Conservation (phyloP, 75 land plant species). For the Pseudotsuga menziesii region DNA sequence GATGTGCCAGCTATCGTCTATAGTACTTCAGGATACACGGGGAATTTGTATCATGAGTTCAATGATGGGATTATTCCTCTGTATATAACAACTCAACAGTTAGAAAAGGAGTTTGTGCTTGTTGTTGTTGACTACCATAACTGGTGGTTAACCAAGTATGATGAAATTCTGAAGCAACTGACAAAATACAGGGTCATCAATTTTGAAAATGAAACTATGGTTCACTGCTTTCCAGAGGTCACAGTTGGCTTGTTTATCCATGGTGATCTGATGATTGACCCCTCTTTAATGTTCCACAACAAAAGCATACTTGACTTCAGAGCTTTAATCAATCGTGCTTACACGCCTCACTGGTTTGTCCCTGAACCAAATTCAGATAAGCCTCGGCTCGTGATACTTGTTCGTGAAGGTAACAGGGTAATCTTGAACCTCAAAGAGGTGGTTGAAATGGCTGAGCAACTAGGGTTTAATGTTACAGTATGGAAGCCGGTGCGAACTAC, state of each 20-base stretch:
- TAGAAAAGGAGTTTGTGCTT: slow-evolving; percentile 29
- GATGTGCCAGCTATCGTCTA: slow-evolving; percentile 34
- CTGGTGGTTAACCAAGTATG: slow-evolving; percentile 43
- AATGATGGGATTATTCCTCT: slow-evolving; percentile 46
- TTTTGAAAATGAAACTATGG: slow-evolving; percentile 14
- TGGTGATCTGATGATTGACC: slow-evolving; percentile 25
- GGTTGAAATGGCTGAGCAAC: slow-evolving; percentile 12
- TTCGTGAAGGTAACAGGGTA: slow-evolving; percentile 27
- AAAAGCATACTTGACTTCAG: slow-evolving; percentile 23
- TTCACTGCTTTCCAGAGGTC: slow-evolving; percentile 39
- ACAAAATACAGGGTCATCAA: slow-evolving; percentile 20
- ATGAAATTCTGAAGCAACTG: slow-evolving; percentile 21
- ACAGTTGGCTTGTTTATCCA: slow-evolving; percentile 35
- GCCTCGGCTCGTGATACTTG: slow-evolving; percentile 29
- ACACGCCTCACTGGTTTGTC: neutral
- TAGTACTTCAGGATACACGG: slow-evolving; percentile 47
- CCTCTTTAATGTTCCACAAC: slow-evolving; percentile 21
- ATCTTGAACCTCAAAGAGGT: slow-evolving; percentile 29
- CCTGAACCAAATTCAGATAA: neutral
- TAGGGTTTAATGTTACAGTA: slow-evolving; percentile 28
- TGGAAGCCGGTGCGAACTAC: slow-evolving; percentile 26
- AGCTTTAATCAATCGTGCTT: slow-evolving; percentile 24
- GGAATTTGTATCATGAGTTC: slow-evolving; percentile 46
- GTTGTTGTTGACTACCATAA: slow-evolving; percentile 22
- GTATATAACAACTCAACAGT: slow-evolving; percentile 36